These are phyloP conservation scores for Zoysia matrella DNA, from an alignment of 202 grass and related monocot genomes.

Conservation along the genomic window DNA sequence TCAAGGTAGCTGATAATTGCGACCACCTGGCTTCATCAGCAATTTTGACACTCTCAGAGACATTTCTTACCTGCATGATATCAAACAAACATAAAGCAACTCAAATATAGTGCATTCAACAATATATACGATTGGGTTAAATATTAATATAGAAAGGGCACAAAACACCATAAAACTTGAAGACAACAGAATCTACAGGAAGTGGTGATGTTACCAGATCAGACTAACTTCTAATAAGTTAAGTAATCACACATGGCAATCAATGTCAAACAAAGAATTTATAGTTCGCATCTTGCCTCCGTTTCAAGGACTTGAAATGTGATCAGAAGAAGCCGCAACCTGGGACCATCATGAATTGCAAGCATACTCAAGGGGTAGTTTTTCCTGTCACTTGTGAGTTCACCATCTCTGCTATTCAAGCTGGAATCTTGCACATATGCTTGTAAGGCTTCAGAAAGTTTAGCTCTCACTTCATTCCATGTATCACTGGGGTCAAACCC, in stretches of 20 bases:
- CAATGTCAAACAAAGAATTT: constrained; percentile 9
- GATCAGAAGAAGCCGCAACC: constrained; percentile 71
- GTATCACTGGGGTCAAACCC: constrained; percentile 44
- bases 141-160: constrained; percentile 32
- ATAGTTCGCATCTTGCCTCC: constrained; percentile 63
- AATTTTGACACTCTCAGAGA: constrained; percentile 57
- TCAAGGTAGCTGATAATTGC: constrained; percentile 48
- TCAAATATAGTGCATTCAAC: constrained; percentile 16
- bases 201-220: background rate
- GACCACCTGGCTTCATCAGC: constrained; percentile 60
- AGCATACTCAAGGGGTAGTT: constrained; percentile 82
- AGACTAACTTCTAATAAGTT: constrained; percentile 27
- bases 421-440: constrained; percentile 46
- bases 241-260: constrained; percentile 32
- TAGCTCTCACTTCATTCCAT: constrained; percentile 67
- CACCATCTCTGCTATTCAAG: constrained; percentile 39
- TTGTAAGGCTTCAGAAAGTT: constrained; percentile 81
- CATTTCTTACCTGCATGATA: constrained; percentile 68
- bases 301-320: constrained; percentile 77
- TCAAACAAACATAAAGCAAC: constrained; percentile 37
- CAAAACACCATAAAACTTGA: constrained; percentile 20
- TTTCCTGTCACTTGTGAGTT: constrained; percentile 57
- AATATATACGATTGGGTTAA: constrained; percentile 10
- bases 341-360: constrained; percentile 80
- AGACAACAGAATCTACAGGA: constrained; percentile 37